Percentiles rank a stretch among this genome's conserved stretches.
These are phyloP conservation scores for Pelagophyceae sp. DNA, from an alignment of 352 stramenopile genomes.

Conservation along the genomic window DNA sequence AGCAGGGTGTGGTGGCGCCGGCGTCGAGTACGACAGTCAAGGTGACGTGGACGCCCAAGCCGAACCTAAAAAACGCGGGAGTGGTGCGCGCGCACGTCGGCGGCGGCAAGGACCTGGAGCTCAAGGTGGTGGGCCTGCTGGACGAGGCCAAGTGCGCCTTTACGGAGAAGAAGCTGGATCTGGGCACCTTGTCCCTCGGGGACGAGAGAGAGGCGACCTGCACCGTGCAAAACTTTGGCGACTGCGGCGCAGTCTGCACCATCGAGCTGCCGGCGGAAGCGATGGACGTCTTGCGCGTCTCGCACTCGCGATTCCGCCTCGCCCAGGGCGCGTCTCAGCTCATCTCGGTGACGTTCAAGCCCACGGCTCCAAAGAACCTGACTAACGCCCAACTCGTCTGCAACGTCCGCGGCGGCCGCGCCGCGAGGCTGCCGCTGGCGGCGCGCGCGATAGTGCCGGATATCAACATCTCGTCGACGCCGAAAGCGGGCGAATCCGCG, in stretches of 20 bases:
- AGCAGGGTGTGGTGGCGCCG: conserved; percentile 40
- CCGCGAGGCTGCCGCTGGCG: conserved; percentile 52
- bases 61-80: conserved; percentile 35
- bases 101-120: conserved; percentile 34
- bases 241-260: conserved; percentile 32
- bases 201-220: conserved; percentile 35
- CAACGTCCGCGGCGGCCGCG: conserved; percentile 60
- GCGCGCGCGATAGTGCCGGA: conserved; percentile 64
- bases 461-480: conserved; percentile 2
- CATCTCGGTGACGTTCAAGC: conserved; percentile 30
- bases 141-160: conserved; percentile 34
- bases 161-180: conserved; percentile 47
- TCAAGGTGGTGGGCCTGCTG: conserved; percentile 29
- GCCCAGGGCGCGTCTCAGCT: conserved; percentile 11
- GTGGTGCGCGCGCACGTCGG: conserved; percentile 39
- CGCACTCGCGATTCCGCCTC: conserved; percentile 18
- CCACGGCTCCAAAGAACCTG: conserved; percentile 19
- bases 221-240: conserved; percentile 39
- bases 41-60: conserved; percentile 41
- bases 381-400: conserved; percentile 30
- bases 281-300: background rate
- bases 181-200: conserved; percentile 64
- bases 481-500: background rate
- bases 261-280: conserved; percentile 16
- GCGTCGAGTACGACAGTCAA: conserved; percentile 31